These are phyloP conservation scores for Actinomortierella ambigua DNA, from an alignment of 371 early-diverging fungal species.

Conservation along the genomic window DNA sequence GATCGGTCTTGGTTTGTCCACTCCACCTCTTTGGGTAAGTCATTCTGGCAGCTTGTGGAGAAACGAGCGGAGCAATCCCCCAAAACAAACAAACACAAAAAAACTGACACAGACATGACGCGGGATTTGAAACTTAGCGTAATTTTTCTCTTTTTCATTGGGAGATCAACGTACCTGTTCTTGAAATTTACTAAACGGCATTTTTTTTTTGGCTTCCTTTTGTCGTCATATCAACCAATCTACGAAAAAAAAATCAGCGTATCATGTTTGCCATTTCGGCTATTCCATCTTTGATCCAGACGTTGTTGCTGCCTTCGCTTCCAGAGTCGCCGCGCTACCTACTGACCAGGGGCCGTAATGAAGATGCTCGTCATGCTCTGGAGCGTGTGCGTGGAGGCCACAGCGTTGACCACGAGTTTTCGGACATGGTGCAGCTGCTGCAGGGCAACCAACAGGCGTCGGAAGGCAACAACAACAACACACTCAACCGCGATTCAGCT, in stretches of 20 bases:
- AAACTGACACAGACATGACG: too few relatives aligned
- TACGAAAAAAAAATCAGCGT: too few relatives aligned
- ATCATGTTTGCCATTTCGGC: conserved; percentile 63
- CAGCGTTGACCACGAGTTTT: conserved; percentile 63
- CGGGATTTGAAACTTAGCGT: too few relatives aligned
- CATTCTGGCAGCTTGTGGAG: too few relatives aligned
- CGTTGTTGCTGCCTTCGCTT: conserved; percentile 70
- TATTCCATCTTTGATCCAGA: conserved; percentile 70
- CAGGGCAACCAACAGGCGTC: conserved; percentile 29
- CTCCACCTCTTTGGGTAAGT: conserved; percentile 63
- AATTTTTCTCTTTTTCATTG: too few relatives aligned
- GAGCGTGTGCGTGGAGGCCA: conserved; percentile 60
- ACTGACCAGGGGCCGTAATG: conserved; percentile 58
- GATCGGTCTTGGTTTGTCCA: conserved; percentile 61
- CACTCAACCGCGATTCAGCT: conserved; percentile 32
- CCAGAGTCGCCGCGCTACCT: conserved; percentile 81
- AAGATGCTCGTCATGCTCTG: conserved; percentile 64
- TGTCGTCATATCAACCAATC: too few relatives aligned
- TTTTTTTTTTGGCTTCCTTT: too few relatives aligned
- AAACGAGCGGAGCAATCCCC: too few relatives aligned
- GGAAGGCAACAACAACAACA: conserved; percentile 20
- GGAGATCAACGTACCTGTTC: too few relatives aligned
- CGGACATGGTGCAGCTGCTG: conserved; percentile 58
- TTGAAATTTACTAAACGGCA: too few relatives aligned
- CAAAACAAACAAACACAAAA: too few relatives aligned